Base-by-base conservation (phyloP, 129 eudicot species). In the Artemisia annua region DNA sequence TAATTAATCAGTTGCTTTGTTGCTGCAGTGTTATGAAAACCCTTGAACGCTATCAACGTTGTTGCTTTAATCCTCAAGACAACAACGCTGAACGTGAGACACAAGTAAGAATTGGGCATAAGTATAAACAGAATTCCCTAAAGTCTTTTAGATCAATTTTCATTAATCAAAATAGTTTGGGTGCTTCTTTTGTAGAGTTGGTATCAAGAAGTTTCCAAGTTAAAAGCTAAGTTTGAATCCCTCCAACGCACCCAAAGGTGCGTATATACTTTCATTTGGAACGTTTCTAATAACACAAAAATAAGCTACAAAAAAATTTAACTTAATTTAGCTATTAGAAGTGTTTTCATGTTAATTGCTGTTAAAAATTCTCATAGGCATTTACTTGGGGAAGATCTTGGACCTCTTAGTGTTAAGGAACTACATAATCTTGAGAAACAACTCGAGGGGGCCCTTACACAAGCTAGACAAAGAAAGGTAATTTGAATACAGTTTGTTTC, bases 381-480 rank as follows among this genome's bases (percentile, higher is more conserved):
- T 71, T 78, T 95, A 84, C 92, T 94, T 28, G 99, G 99, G 57
- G 99, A 95, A 80, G 97, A 95, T 75, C 97, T 95, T 50, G 99
- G 97, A 62, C 87, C 91, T 7, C 78, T 95, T 80, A 91, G 85
- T 59, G 75, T 87, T 48, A 95, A 91, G 60, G 99, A 95, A 81
- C 75, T 95, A 63, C 92, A 95, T 78, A 87, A 86, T 82, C 99
- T 95, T 63, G 99, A 95, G 78, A 90, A 83, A 72, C 97, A 91
- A 75, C 94, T 95, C 0, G 99, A 95, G 73, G 96, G 89, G n/a
- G 88, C 99, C 77, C 99, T 95, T 82, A 82, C 82, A 14, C 97
- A 87, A 79, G 85, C 97, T 35, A 83, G 97, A 72, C 96, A 91
- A 65, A 88, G 97, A 74, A 95, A 86, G 99, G 99, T 95, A 83